Conservation (phyloP, 306 rosid genomes). For the Gastrolobium villosum region DNA sequence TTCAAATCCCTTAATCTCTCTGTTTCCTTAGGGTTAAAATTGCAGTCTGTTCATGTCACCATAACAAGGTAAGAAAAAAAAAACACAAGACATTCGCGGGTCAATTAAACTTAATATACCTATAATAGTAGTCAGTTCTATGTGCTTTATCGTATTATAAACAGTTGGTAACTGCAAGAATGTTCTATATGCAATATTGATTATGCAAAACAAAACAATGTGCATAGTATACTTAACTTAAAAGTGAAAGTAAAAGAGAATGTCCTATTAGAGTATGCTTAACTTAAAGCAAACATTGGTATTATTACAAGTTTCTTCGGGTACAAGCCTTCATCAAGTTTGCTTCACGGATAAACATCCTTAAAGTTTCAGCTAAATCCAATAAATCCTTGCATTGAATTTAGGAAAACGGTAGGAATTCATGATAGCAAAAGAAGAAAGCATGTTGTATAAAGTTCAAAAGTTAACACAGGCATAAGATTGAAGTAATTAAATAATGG, state of each 20-base stretch:
- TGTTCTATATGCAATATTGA: background rate
- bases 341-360: background rate
- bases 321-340: constrained; percentile 48
- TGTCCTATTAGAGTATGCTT: background rate
- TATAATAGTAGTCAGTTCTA: background rate
- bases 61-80: background rate
- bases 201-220: background rate
- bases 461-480: background rate
- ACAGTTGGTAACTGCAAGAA: background rate
- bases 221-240: background rate
- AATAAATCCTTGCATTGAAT: constrained; percentile 6
- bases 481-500: background rate
- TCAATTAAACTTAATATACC: background rate
- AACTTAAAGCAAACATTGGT: constrained; percentile 42
- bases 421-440: background rate
- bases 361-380: constrained; percentile 25
- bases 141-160: background rate
- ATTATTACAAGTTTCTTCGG: constrained; percentile 51
- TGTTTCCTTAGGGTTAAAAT: constrained; percentile 44
- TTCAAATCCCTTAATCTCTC: constrained; percentile 42
- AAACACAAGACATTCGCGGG: background rate
- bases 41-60: constrained; percentile 53
- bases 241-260: constrained; percentile 32
- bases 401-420: constrained; percentile 3
- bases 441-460: background rate